phyloP scores from a whole-genome alignment of 2,329 filamentous ascomycete genomes.

The Alternaria ethzedia region DNA sequence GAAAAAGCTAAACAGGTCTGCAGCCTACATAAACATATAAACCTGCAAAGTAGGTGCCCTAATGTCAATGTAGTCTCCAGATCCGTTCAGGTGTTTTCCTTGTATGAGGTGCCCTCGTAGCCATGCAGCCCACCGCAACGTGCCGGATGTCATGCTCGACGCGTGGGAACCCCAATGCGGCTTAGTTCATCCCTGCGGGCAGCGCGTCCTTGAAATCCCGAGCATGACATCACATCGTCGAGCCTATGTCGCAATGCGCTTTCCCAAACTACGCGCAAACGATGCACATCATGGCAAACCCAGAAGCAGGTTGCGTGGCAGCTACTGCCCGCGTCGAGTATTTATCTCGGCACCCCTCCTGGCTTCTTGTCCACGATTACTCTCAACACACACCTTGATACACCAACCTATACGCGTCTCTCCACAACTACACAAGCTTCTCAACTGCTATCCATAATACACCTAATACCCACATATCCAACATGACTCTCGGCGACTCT shows the following conservation, averaged over 20 bases:
- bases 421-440: background rate
- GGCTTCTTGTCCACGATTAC: background rate
- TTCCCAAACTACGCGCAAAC: conserved; percentile 12
- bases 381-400: background rate
- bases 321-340: conserved; percentile 3
- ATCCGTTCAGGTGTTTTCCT: background rate
- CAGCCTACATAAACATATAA: background rate
- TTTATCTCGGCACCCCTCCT: background rate
- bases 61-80: too few species aligned
- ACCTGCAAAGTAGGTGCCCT: background rate
- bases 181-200: conserved; percentile 9
- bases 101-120: background rate
- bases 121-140: background rate
- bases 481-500: conserved; percentile 40
- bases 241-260: conserved; percentile 17
- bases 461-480: background rate
- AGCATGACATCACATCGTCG: conserved; percentile 19
- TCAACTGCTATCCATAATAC: background rate
- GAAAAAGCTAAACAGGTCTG: background rate
- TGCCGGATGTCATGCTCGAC: background rate
- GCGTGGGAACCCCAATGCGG: background rate
- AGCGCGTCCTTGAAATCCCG: background rate
- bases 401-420: conserved; percentile 4
- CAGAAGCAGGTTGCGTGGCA: conserved; percentile 5
- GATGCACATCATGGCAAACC: conserved; percentile 19